Percentiles rank a stretch among this genome's conserved stretches.
Evolutionary conservation across 1,139 yeast species (phyloP).

Genomic region (Taphrina confusa): DNA sequence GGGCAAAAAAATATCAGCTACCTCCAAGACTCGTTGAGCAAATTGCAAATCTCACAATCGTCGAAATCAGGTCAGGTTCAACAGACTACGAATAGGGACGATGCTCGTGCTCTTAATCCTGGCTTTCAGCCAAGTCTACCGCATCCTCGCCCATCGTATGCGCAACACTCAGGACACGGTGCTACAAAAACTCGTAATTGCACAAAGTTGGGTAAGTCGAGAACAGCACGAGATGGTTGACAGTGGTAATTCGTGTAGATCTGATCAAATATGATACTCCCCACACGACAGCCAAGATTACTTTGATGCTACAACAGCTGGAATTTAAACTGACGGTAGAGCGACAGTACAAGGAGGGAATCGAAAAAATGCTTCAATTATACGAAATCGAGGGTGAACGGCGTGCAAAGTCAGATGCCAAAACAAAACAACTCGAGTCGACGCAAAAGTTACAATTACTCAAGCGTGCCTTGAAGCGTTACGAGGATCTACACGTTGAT

Average conservation of each 20-base stretch:
- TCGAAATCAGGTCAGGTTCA: constrained; percentile 8
- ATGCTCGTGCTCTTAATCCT: background rate
- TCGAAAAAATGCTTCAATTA: constrained; percentile 79
- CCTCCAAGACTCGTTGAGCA: constrained; percentile 71
- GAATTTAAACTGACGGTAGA: constrained; percentile 93
- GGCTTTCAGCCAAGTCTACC: constrained; percentile 28
- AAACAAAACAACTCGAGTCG: constrained; percentile 79
- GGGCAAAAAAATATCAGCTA: constrained; percentile 89
- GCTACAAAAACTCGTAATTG: constrained; percentile 36
- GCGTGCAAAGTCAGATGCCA: constrained; percentile 81
- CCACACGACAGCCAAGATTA: constrained; percentile 91
- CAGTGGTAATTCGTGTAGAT: constrained; percentile 50
- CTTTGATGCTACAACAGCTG: constrained; percentile 89
- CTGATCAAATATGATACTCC: constrained; percentile 90
- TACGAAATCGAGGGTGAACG: constrained; percentile 91
- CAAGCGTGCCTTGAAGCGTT: constrained; percentile 79
- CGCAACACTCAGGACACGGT: constrained; percentile 17
- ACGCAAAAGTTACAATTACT: constrained; percentile 81
- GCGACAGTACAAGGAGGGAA: constrained; percentile 87
- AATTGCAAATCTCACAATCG: constrained; percentile 50
- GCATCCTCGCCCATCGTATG: constrained; percentile 30
- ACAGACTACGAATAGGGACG: constrained; percentile 8
- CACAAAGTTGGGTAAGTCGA: constrained; percentile 40
- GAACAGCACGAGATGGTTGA: background rate
- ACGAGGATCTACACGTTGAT: constrained; percentile 82